Percentiles rank a stretch among this genome's conserved stretches.
These are phyloP conservation scores for Cerioporus squamosus DNA, from an alignment of 1,284 basidiomycete genomes.

Conservation along the genomic window DNA sequence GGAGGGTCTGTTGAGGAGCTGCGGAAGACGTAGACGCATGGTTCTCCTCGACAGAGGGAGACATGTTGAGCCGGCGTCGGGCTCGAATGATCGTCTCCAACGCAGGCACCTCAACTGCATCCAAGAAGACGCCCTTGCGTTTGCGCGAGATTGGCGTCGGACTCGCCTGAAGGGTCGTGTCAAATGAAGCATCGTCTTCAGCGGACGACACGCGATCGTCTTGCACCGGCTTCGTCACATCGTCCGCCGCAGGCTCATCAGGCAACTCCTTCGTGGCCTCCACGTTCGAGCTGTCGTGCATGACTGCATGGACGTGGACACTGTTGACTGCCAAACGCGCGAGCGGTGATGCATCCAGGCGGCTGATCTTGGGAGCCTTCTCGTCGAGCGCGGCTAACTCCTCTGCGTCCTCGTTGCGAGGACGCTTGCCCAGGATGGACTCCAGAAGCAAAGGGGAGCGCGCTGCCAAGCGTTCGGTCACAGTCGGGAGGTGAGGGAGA, in stretches of 20 bases:
- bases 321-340: constrained; percentile 9
- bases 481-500: constrained; percentile 30
- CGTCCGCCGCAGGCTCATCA: too few relatives aligned
- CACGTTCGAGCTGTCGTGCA: constrained; percentile 5
- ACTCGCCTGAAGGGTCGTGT: constrained; percentile 1
- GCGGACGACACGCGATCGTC: background rate
- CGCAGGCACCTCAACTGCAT: constrained; percentile 56
- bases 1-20: constrained; percentile 8
- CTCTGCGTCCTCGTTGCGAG: constrained; percentile 31
- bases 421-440: constrained; percentile 47
- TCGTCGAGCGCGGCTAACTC: constrained; percentile 23
- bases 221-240: background rate
- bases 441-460: constrained; percentile 30
- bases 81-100: constrained; percentile 10
- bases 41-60: background rate
- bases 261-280: background rate
- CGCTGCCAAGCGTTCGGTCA: constrained; percentile 40
- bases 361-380: constrained; percentile 36
- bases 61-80: constrained; percentile 7
- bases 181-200: constrained; percentile 1
- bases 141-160: constrained; percentile 37
- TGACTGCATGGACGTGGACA: constrained; percentile 14
- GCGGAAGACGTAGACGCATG: background rate
- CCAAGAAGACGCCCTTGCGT: constrained; percentile 54
- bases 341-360: constrained; percentile 14